Percentiles rank a stretch among this genome's conserved stretches.
phyloP scores from a whole-genome alignment of 768 basidiomycete genomes.

The Lyophyllum semitale region DNA sequence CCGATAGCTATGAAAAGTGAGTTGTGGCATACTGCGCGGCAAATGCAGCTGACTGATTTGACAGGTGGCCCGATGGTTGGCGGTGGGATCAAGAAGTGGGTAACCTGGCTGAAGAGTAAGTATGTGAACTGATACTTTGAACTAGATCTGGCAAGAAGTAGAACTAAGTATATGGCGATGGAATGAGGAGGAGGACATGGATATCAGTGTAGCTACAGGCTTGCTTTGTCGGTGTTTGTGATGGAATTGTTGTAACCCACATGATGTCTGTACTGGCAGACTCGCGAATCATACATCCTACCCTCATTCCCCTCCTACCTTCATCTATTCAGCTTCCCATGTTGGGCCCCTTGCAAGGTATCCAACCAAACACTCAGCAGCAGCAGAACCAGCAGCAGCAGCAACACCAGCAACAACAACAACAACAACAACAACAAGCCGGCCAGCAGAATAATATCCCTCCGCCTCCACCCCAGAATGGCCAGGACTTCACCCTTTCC shows the following conservation, averaged over 20 bases:
- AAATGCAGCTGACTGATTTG: constrained; percentile 5
- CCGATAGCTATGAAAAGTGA: constrained; percentile 56
- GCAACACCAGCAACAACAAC: constrained; percentile 61
- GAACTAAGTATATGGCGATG: constrained; percentile 1
- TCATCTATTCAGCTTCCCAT: constrained; percentile 58
- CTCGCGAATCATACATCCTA: constrained; percentile 23
- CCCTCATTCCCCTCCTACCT: constrained; percentile 21
- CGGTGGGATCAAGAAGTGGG: constrained; percentile 87
- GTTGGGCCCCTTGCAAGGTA: constrained; percentile 70
- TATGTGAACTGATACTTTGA: constrained; percentile 4
- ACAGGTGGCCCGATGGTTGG: constrained; percentile 70
- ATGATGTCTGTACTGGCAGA: constrained; percentile 21
- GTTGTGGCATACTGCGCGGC: constrained; percentile 14
- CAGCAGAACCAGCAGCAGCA: constrained; percentile 65
- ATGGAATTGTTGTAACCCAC: constrained; percentile 23
- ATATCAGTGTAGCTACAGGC: constrained; percentile 15
- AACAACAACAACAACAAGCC: constrained; percentile 51
- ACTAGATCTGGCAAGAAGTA: constrained; percentile 75
- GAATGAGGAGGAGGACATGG: constrained; percentile 49
- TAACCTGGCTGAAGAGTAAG: constrained; percentile 14
- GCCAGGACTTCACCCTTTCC: constrained; percentile 91
- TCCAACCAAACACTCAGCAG: constrained; percentile 57
- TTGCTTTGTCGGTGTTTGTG: constrained; percentile 44
- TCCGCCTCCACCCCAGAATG: constrained; percentile 80
- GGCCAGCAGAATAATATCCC: constrained; percentile 59